Evolutionary conservation across 345 rosid species (phyloP).

Genomic region (Boechera retrofracta): DNA sequence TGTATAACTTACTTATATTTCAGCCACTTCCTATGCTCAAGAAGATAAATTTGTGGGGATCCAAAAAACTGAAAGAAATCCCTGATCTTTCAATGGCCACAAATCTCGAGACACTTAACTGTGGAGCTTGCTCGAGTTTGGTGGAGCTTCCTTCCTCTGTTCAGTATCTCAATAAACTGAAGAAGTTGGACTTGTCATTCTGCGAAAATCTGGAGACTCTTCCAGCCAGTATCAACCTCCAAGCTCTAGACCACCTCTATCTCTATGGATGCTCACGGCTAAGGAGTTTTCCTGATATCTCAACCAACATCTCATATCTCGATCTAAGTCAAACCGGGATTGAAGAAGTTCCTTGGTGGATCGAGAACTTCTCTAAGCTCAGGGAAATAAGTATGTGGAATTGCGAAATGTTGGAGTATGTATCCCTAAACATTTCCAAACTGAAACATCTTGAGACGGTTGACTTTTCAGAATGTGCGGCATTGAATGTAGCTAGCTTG

Average conservation of each 20-base stretch:
- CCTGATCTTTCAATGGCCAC: conserved; percentile 1
- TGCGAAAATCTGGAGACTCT: neutral
- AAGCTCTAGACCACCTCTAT: neutral
- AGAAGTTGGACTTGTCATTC: too few relatives aligned
- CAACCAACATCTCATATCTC: neutral
- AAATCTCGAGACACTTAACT: too few relatives aligned
- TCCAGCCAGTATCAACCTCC: neutral
- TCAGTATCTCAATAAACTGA: too few relatives aligned
- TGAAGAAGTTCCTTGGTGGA: neutral
- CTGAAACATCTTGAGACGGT: neutral
- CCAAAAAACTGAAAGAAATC: neutral
- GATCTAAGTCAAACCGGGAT: neutral
- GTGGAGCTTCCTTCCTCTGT: neutral
- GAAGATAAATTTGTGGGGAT: neutral
- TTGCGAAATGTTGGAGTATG: neutral
- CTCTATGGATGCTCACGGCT: neutral
- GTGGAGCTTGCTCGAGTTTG: neutral
- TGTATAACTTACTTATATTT: neutral
- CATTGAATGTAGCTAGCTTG: neutral
- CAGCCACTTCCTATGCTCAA: neutral
- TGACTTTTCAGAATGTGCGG: neutral
- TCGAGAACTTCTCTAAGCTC: neutral
- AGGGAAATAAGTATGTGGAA: fast-evolving
- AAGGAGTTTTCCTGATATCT: neutral
- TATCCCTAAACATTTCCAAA: neutral